Percentiles rank a stretch among this genome's conserved stretches.
These are phyloP conservation scores for Paragyromitra xinjiangensis DNA, from an alignment of 495 filamentous ascomycete species.

Conservation along the genomic window DNA sequence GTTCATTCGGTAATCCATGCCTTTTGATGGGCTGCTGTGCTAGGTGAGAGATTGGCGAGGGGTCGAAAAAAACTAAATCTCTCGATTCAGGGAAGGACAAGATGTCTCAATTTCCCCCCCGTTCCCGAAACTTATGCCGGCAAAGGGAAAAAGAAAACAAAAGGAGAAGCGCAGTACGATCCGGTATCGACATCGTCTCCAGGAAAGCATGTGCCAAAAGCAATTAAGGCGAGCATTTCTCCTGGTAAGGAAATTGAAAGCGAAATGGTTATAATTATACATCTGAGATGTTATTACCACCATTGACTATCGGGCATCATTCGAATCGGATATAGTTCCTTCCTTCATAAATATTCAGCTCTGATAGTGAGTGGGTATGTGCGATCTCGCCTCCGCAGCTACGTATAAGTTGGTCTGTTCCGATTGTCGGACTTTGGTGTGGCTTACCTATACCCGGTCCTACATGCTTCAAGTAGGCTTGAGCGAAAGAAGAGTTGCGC, in stretches of 20 bases:
- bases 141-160: slow-evolving; percentile 9
- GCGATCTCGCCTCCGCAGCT: background rate
- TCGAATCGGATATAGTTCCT: background rate
- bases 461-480: slow-evolving; percentile 5
- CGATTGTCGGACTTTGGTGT: slow-evolving; percentile 2
- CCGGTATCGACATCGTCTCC: slow-evolving; percentile 29
- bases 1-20: slow-evolving; percentile 25
- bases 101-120: slow-evolving; percentile 21
- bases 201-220: slow-evolving; percentile 23
- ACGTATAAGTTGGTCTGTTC: background rate
- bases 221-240: slow-evolving; percentile 2
- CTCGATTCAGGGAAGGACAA: slow-evolving; percentile 12
- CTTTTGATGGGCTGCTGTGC: slow-evolving; percentile 7
- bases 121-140: background rate
- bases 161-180: background rate
- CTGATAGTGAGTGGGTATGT: background rate
- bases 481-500: slow-evolving; percentile 1
- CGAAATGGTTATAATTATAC: background rate
- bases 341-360: background rate
- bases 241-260: slow-evolving; percentile 2
- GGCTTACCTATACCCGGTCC: slow-evolving; percentile 5
- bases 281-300: background rate
- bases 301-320: background rate
- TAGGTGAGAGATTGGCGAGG: slow-evolving; percentile 19
- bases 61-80: slow-evolving; percentile 12